Evolutionary conservation across 2,329 filamentous ascomycete species (phyloP).

Genomic region (Cryoendolithus antarcticus): DNA sequence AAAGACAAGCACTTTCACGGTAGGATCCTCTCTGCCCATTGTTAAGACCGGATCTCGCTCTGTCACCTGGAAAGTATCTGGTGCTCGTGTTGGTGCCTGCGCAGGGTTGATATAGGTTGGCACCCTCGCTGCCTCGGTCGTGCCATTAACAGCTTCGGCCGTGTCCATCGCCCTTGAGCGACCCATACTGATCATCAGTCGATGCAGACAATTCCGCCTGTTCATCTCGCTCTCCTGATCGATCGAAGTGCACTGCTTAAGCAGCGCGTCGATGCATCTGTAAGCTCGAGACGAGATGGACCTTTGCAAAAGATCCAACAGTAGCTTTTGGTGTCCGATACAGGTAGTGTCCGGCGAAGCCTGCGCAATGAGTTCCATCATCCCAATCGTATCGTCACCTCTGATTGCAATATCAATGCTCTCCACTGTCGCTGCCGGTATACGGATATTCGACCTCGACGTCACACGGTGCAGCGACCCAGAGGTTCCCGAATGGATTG

Average conservation of each 20-base stretch:
- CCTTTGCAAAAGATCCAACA: slow-evolving; percentile 67
- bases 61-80: slow-evolving; percentile 50
- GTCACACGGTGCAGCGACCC: slow-evolving; percentile 65
- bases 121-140: slow-evolving; percentile 36
- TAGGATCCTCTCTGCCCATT: slow-evolving; percentile 57
- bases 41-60: slow-evolving; percentile 50
- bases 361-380: slow-evolving; percentile 40
- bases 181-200: slow-evolving; percentile 83
- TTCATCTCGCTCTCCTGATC: slow-evolving; percentile 90
- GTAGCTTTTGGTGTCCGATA: slow-evolving; percentile 39
- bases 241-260: slow-evolving; percentile 57
- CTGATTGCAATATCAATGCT: slow-evolving; percentile 60
- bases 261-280: slow-evolving; percentile 55
- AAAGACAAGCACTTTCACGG: slow-evolving; percentile 53
- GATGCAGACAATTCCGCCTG: slow-evolving; percentile 82
- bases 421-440: slow-evolving; percentile 58
- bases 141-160: slow-evolving; percentile 9
- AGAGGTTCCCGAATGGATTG: slow-evolving; percentile 46
- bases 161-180: slow-evolving; percentile 49
- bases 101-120: slow-evolving; percentile 71
- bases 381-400: slow-evolving; percentile 47
- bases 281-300: slow-evolving; percentile 60
- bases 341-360: slow-evolving; percentile 9
- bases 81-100: slow-evolving; percentile 51
- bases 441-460: slow-evolving; percentile 60